phyloP scores from a whole-genome alignment of 768 basidiomycete species.

The Trichaptum fuscoviolaceum region DNA sequence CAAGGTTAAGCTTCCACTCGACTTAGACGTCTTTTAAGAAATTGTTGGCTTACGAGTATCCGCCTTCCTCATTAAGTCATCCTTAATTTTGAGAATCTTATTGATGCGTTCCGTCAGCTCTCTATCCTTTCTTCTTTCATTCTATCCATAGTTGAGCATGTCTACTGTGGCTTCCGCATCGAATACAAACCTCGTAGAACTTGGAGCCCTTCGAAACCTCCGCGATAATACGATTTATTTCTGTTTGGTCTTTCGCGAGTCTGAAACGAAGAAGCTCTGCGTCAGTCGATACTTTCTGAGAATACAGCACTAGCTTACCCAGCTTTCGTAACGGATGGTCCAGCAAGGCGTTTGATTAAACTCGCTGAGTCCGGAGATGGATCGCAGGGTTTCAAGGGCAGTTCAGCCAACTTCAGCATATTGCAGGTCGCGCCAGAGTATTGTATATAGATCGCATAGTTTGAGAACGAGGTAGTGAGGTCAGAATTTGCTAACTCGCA shows the following conservation, averaged over 20 bases:
- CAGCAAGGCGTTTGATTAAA: constrained; percentile 75
- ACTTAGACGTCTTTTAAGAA: constrained; percentile 12
- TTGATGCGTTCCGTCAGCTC: constrained; percentile 75
- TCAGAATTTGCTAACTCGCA: too few species aligned
- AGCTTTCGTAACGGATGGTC: constrained; percentile 85
- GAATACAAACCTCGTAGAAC: constrained; percentile 68
- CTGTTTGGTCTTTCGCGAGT: constrained; percentile 70
- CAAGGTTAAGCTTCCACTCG: constrained; percentile 16
- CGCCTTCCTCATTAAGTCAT: constrained; percentile 49
- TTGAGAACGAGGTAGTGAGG: too few species aligned
- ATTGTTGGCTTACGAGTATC: constrained; percentile 38
- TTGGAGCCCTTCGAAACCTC: constrained; percentile 92
- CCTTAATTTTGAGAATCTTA: constrained; percentile 58
- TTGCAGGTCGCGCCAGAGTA: not conserved
- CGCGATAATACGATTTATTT: constrained; percentile 84
- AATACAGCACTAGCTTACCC: constrained; percentile 46
- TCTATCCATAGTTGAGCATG: constrained; percentile 34
- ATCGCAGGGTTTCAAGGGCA: constrained; percentile 1
- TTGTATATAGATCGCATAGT: too few species aligned
- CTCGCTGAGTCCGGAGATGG: constrained; percentile 61
- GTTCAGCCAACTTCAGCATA: not conserved
- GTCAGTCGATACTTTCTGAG: not conserved
- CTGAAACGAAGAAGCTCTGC: constrained; percentile 26
- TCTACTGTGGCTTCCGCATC: not conserved
- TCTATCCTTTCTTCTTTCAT: constrained; percentile 87